Evolutionary conservation across 768 basidiomycete species (phyloP).

Genomic region (Naganishia friedmannii): DNA sequence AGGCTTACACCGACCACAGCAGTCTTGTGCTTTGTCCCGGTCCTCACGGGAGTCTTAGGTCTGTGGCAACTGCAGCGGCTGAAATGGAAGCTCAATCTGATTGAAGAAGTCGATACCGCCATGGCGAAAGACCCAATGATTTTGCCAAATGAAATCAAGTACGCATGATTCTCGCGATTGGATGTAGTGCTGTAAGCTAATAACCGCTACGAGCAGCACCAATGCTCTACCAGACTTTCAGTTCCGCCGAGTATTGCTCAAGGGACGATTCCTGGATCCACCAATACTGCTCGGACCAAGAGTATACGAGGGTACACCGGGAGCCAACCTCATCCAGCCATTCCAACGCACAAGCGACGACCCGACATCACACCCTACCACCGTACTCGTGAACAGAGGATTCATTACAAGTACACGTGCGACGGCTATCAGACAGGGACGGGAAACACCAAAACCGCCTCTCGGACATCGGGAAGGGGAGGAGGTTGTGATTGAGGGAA

Average conservation of each 20-base stretch:
- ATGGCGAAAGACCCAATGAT: conserved; percentile 71
- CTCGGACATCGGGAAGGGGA: conserved; percentile 46
- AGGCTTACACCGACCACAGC: conserved; percentile 44
- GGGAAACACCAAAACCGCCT: conserved; percentile 31
- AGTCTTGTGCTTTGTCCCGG: conserved; percentile 75
- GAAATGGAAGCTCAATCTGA: conserved; percentile 89
- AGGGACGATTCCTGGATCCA: conserved; percentile 73
- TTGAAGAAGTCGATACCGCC: conserved; percentile 90
- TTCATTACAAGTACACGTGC: conserved; percentile 62
- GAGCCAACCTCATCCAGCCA: conserved; percentile 84
- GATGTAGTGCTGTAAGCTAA: conserved; percentile 4
- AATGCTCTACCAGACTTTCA: conserved; percentile 80
- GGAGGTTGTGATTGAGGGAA: conserved; percentile 74
- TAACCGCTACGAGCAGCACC: conserved; percentile 55
- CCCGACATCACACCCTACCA: conserved; percentile 55
- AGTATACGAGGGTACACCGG: conserved; percentile 81
- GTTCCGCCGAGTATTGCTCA: conserved; percentile 76
- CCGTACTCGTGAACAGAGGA: conserved; percentile 86
- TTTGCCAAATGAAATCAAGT: conserved; percentile 86
- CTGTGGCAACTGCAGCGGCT: conserved; percentile 89
- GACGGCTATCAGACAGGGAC: conserved; percentile 38
- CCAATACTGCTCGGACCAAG: conserved; percentile 81
- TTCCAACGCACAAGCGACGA: conserved; percentile 60
- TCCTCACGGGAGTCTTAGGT: conserved; percentile 87
- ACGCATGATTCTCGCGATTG: conserved; percentile 34